Evolutionary conservation across 2,329 filamentous ascomycete genomes (phyloP), one percentile per base, ranked within the genome.

Genomic region (Aspergillus sp.): DNA sequence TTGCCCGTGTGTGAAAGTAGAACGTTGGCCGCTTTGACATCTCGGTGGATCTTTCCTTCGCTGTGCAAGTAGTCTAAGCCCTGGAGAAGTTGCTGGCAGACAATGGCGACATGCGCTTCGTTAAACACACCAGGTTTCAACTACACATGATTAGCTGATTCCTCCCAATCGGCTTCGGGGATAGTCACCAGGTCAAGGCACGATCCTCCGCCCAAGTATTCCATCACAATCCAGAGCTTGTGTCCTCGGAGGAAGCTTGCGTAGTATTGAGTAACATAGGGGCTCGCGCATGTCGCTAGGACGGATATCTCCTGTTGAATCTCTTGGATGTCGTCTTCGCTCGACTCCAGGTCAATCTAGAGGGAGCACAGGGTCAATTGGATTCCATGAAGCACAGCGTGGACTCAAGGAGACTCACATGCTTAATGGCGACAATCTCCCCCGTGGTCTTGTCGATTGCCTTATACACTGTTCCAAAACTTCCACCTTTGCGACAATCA

Each of bases 221-320:
- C 95, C 95, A 99, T 99, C 61, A 98, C 92, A 74, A 99, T 99
- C 95, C 95, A 99, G 82, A 99, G 82, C 80, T 98, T 99, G 76
- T 93, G 91, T 28, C 95, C 95, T 69, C 92, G 88, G n/a, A 98
- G 85, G 77, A 98, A 99, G 74, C 93, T 97, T 23, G 92, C 91
- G 76, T 93, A 96, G 84, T 99, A 99, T 75, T 96, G 91, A 17
- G 95, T 98, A 69, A 99, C 93, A 77, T 91, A 96, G 52, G 91
- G 90, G 75, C 93, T 97, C 68, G 91, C 91, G 81, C 95, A 99
- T 57, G 95, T 97, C 79, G 93, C 95, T 64, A 99, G 84, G 38
- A 99, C 91, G 3, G 92, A 91, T 69, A 99, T 98, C 76, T 99
- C 95, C 74, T 96, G 93, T 72, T 99, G 94, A 61, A 99, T 98